Base-by-base conservation (phyloP, 2,329 filamentous ascomycete genomes). In the Fusarium fracticaudum region DNA sequence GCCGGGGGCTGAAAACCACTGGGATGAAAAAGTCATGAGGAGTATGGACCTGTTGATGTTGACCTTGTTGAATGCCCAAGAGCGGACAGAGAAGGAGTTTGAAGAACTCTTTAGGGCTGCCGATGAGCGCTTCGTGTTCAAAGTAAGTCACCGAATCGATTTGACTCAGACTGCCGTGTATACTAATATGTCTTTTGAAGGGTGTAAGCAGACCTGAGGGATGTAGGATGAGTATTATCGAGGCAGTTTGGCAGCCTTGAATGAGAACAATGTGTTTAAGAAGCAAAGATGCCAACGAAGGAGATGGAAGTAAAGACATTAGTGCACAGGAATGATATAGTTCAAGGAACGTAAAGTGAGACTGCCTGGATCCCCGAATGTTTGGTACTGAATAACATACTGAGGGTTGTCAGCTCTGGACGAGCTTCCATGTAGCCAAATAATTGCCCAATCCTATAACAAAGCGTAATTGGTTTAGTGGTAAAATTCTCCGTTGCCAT, bases 1-100 rank as follows among this genome's bases (percentile, higher is more conserved):
- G 35, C 78, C 81, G 2, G 83, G 83, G 1, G 74, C 70, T 6
- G 84, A 87, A 70, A 81, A 79, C 29, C 75, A 82, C 3, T 86
- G 84, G 83, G 85, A 87, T 67, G 85, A 87, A 74, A 85, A 82
- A 69, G 78, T 87, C 45, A 85, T 87, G 64, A 79, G 84, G 18
- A 82, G 83, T 40, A 87, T 88, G 85, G 87, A 89, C 71, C 76
- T 88, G 70, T 79, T 87, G 6, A 89, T 89, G 87, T 75, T 89
- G 76, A 83, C 83, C 15, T 68, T 88, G 40, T 80, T 88, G 43
- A 89, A 89, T 70, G 84, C 87, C 6, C 84, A 87, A 74, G 88
- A 89, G 79, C 82, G 87, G 14, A 81, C 81, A 7, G 84, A 86
- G 68, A 76, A 78, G 11, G 86, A 87, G 69, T 89, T 88, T 65